Conservation (phyloP, 2,329 filamentous ascomycete genomes). For the Pseudocercospora musae region DNA sequence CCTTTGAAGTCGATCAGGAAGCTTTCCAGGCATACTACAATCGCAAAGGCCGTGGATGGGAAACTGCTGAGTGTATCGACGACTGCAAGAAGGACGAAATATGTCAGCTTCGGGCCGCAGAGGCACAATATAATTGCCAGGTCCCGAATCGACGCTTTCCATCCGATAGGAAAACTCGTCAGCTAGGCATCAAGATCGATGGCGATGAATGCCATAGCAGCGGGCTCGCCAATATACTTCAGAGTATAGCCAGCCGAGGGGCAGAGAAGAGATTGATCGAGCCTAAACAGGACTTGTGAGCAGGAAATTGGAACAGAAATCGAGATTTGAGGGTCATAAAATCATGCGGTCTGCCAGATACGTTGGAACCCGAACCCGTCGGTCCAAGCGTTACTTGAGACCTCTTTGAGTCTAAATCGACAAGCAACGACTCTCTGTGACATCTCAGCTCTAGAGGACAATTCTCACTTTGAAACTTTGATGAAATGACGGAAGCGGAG, state of each 20-base stretch:
- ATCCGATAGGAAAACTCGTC: background rate
- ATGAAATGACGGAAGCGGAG: too few species aligned
- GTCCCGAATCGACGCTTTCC: background rate
- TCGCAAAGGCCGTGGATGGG: constrained; percentile 50
- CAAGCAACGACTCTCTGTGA: too few species aligned
- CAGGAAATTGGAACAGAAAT: too few species aligned
- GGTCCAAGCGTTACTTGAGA: too few species aligned
- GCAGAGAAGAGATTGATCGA: too few species aligned
- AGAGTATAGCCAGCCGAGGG: background rate
- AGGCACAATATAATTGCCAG: constrained; percentile 52
- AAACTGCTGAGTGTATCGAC: constrained; percentile 41
- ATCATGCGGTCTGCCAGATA: too few species aligned
- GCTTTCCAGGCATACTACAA: constrained; percentile 49
- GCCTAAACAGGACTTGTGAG: too few species aligned
- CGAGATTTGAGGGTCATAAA: too few species aligned
- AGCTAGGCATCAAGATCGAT: background rate
- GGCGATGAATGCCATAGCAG: background rate
- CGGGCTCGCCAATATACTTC: background rate
- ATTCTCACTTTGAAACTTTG: too few species aligned
- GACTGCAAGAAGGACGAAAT: constrained; percentile 48
- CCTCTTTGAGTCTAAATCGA: too few species aligned
- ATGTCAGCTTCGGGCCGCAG: constrained; percentile 52
- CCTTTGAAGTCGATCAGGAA: constrained; percentile 44
- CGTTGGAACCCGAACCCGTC: too few species aligned
- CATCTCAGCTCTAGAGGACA: too few species aligned